phyloP scores from a whole-genome alignment of 768 basidiomycete species.

The Rhizopogon sp. region DNA sequence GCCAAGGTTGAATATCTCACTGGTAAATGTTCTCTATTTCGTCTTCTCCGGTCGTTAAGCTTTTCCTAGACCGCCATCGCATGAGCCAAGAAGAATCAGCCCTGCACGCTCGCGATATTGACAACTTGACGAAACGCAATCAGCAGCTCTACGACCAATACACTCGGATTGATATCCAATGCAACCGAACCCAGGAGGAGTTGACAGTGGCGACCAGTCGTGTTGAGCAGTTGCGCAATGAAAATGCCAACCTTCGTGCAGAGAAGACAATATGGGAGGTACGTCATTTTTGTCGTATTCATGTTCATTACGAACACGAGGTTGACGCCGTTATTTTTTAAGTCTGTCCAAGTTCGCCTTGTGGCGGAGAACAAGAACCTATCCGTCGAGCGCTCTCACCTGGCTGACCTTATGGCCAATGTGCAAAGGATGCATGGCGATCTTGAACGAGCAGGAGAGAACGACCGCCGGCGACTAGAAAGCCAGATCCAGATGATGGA shows the following conservation, averaged over 20 bases:
- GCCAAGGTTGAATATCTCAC: conserved; percentile 76
- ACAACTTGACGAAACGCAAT: conserved; percentile 63
- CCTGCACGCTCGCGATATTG: conserved; percentile 59
- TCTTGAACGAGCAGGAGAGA: conserved; percentile 76
- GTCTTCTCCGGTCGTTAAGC: conserved; percentile 2
- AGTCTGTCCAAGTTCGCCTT: conserved; percentile 78
- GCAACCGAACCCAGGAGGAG: conserved; percentile 63
- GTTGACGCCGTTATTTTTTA: conserved; percentile 7
- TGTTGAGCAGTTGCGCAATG: conserved; percentile 77
- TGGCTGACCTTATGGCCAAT: conserved; percentile 84
- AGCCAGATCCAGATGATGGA: conserved; percentile 75
- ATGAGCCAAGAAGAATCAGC: conserved; percentile 66
- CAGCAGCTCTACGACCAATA: conserved; percentile 70
- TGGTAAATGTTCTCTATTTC: conserved; percentile 40
- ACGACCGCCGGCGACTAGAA: conserved; percentile 78
- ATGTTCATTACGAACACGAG: background rate
- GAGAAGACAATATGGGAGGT: conserved; percentile 96
- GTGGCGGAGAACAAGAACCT: conserved; percentile 82
- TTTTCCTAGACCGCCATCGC: conserved; percentile 54
- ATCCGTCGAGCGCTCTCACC: conserved; percentile 74
- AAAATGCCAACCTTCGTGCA: conserved; percentile 81
- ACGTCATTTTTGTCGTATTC: conserved; percentile 12
- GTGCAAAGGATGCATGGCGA: conserved; percentile 91
- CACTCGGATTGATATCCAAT: conserved; percentile 71
- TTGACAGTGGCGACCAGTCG: conserved; percentile 52